These are phyloP conservation scores for Haematococcus sp. DNA, from an alignment of 139 green algal species.

Conservation along the genomic window DNA sequence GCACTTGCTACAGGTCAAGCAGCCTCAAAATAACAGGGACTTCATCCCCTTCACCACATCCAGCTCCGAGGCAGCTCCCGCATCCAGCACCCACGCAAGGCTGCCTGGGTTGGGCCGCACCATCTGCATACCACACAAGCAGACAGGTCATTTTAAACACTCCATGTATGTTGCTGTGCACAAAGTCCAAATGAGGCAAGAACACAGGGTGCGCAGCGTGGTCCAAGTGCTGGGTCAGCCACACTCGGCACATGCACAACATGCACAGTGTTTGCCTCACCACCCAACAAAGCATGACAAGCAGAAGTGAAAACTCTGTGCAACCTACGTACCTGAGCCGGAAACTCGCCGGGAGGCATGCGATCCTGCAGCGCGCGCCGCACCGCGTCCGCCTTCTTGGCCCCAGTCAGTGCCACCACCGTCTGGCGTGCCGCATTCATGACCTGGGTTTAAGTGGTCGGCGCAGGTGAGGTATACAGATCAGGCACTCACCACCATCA, in stretches of 20 bases:
- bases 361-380: constrained; percentile 26
- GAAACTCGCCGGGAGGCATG: background rate
- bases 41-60: constrained; percentile 7
- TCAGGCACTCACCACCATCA: too few species aligned
- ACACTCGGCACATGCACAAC: too few species aligned
- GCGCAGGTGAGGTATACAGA: too few species aligned
- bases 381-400: constrained; percentile 36
- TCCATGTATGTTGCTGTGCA: too few species aligned
- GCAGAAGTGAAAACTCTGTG: too few species aligned
- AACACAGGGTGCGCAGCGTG: too few species aligned
- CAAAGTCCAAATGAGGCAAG: too few species aligned
- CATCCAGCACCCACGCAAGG: constrained; percentile 28
- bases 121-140: background rate
- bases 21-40: background rate
- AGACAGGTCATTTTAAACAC: background rate
- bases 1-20: too few species aligned
- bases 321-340: background rate
- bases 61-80: constrained; percentile 14
- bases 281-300: too few species aligned
- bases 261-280: too few species aligned
- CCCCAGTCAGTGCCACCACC: constrained; percentile 37
- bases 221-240: too few species aligned
- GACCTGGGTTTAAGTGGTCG: too few species aligned
- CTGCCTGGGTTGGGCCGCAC: background rate
- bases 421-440: constrained; percentile 16